phyloP scores from a whole-genome alignment of 768 basidiomycete genomes.

The Boletales sp. region DNA sequence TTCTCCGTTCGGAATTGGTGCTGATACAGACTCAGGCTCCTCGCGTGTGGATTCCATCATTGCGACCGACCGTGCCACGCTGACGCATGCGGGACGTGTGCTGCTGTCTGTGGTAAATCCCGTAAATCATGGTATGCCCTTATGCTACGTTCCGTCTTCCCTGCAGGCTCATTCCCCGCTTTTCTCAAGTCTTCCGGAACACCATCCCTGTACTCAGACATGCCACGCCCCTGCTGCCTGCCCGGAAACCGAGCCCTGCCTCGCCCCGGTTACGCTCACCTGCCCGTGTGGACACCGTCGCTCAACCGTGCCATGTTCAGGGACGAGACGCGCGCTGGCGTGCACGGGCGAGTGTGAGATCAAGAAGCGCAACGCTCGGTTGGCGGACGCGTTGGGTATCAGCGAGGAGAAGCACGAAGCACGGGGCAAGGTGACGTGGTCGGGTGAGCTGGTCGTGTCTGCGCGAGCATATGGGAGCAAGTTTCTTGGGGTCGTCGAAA shows the following conservation, averaged over 20 bases:
- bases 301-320: conserved; percentile 69
- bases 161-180: neutral
- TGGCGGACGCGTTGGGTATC: conserved; percentile 93
- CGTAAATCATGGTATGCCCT: conserved; percentile 72
- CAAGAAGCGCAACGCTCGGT: conserved; percentile 79
- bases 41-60: conserved; percentile 85
- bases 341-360: conserved; percentile 83
- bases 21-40: conserved; percentile 37
- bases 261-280: conserved; percentile 55
- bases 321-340: conserved; percentile 44
- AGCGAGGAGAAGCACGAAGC: conserved; percentile 44
- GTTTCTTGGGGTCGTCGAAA: conserved; percentile 75
- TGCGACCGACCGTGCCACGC: conserved; percentile 83
- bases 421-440: conserved; percentile 45
- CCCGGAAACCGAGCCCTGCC: conserved; percentile 76
- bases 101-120: conserved; percentile 77
- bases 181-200: conserved; percentile 51
- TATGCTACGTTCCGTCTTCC: neutral
- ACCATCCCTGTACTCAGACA: conserved; percentile 70
- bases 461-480: conserved; percentile 47
- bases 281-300: conserved; percentile 85
- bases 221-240: conserved; percentile 92
- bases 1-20: neutral
- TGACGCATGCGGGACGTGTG: conserved; percentile 77
- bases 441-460: conserved; percentile 58